These are phyloP conservation scores for Leishmania turanica DNA, from an alignment of 208 protist genomes.

Conservation along the genomic window DNA sequence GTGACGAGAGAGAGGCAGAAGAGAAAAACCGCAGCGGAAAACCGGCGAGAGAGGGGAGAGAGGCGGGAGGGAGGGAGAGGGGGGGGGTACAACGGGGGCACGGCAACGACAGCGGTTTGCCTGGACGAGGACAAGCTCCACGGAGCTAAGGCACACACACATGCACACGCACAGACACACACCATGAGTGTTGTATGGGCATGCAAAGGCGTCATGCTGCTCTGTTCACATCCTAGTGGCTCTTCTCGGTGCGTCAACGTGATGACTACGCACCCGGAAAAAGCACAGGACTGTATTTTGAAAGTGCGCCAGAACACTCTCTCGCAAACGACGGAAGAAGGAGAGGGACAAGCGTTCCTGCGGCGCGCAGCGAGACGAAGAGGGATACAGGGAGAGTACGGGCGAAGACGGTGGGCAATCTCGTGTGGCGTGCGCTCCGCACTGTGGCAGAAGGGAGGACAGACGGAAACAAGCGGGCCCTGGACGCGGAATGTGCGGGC, in stretches of 20 bases:
- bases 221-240: not conserved
- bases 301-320: not conserved
- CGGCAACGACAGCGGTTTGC: not conserved
- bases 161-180: not conserved
- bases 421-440: not conserved
- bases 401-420: not conserved
- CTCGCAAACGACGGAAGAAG: not conserved
- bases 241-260: not conserved
- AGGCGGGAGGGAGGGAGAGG: rapidly evolving
- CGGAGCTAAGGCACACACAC: not conserved
- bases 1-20: not conserved
- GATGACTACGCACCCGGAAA: not conserved
- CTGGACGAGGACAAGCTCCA: not conserved
- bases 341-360: not conserved
- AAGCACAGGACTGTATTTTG: not conserved
- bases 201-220: not conserved
- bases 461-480: not conserved
- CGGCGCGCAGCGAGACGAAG: not conserved
- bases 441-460: not conserved
- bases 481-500: not conserved
- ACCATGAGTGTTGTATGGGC: not conserved
- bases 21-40: not conserved
- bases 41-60: not conserved
- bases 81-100: not conserved
- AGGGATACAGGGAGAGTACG: not conserved